Percentiles rank a stretch among this genome's conserved stretches.
Evolutionary conservation across 257 asterid species (phyloP).

Genomic region (Catharanthus roseus): DNA sequence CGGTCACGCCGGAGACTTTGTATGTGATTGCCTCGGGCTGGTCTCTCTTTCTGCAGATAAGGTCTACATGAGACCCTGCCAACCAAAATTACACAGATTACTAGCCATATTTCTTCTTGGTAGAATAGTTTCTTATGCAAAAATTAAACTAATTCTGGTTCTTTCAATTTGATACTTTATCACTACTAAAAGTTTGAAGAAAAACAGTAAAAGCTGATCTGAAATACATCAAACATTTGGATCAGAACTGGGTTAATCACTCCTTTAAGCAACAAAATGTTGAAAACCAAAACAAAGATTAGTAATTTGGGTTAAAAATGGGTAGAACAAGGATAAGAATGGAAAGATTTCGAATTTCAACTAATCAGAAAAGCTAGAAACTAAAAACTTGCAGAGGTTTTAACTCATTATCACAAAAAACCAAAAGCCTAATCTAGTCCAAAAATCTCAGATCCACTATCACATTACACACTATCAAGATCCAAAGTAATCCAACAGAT

Average conservation of each 20-base stretch:
- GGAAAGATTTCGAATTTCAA: no score
- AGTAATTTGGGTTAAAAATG: background rate
- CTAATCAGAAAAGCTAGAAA: background rate
- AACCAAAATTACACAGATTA: background rate
- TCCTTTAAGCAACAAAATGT: no score
- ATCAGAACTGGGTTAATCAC: no score
- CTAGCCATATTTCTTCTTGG: background rate
- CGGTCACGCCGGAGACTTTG: slow-evolving; percentile 29
- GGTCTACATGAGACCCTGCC: slow-evolving; percentile 47
- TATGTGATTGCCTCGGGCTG: slow-evolving; percentile 23
- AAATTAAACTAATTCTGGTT: no score
- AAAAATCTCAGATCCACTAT: slow-evolving; percentile 6
- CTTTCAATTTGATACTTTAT: no score
- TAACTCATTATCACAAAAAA: background rate
- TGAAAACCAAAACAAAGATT: background rate
- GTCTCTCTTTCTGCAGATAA: slow-evolving; percentile 50
- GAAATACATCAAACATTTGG: no score
- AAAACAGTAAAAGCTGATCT: no score
- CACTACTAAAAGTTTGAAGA: no score
- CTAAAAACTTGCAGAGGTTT: background rate
- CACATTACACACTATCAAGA: background rate
- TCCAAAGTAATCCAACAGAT: background rate
- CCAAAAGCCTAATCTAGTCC: background rate
- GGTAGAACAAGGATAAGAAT: background rate
- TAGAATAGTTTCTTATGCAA: no score